These are phyloP conservation scores for Debaryomyces prosopidis DNA, from an alignment of 805 yeast species.

Conservation along the genomic window DNA sequence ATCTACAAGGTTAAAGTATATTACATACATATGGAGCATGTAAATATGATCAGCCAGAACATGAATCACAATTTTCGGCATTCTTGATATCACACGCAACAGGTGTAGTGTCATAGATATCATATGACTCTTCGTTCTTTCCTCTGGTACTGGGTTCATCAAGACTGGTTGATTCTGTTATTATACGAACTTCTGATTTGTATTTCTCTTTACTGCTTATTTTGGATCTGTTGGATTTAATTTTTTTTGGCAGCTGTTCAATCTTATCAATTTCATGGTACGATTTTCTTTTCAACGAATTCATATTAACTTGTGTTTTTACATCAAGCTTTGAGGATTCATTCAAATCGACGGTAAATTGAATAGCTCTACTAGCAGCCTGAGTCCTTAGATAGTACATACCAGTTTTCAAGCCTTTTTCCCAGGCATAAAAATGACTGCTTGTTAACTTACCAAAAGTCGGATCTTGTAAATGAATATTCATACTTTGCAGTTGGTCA, in stretches of 20 bases:
- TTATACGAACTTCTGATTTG: neutral
- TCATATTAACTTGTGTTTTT: slow-evolving; percentile 1
- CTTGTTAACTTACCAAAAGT: slow-evolving; percentile 40
- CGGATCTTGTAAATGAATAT: slow-evolving; percentile 37
- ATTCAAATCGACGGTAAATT: slow-evolving; percentile 28
- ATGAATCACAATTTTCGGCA: slow-evolving; percentile 39
- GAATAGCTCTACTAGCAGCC: slow-evolving; percentile 39
- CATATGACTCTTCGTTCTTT: slow-evolving; percentile 13
- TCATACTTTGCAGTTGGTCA: slow-evolving; percentile 53
- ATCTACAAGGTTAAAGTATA: neutral
- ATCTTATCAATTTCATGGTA: slow-evolving; percentile 14
- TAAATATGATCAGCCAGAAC: slow-evolving; percentile 31
- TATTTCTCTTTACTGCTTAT: neutral
- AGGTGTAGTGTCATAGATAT: slow-evolving; percentile 37
- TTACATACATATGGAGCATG: neutral
- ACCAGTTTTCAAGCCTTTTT: slow-evolving; percentile 38
- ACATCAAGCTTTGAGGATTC: slow-evolving; percentile 8
- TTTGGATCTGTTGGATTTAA: neutral
- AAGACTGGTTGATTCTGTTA: slow-evolving; percentile 13
- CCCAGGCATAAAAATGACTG: slow-evolving; percentile 46
- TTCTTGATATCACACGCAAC: slow-evolving; percentile 29
- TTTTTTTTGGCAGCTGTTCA: slow-evolving; percentile 5
- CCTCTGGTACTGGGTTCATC: neutral
- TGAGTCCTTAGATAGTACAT: slow-evolving; percentile 42
- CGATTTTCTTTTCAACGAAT: slow-evolving; percentile 20